Percentiles rank a stretch among this genome's conserved stretches.
phyloP scores from a whole-genome alignment of 176 grass and related monocot species.

The Eragrostis nindensis region DNA sequence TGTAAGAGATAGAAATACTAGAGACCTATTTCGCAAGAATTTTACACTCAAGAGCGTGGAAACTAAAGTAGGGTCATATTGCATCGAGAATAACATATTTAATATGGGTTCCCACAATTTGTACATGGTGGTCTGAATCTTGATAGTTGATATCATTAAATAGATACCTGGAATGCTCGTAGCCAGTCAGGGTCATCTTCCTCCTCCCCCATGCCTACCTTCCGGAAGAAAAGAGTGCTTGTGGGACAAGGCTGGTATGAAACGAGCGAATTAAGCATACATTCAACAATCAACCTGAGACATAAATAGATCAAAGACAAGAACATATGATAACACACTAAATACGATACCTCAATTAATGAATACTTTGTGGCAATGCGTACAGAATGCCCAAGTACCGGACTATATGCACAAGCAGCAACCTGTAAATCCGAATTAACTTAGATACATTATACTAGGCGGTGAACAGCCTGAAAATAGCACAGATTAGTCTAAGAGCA shows the following conservation, averaged over 20 bases:
- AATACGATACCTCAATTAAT: neutral
- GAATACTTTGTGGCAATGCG: neutral
- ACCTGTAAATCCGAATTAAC: neutral
- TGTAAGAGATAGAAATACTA: neutral
- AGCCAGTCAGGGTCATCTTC: conserved; percentile 55
- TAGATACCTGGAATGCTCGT: conserved; percentile 48
- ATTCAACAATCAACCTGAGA: neutral
- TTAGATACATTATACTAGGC: neutral
- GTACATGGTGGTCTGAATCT: neutral
- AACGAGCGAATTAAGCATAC: neutral
- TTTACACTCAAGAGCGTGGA: neutral
- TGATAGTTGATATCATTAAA: neutral
- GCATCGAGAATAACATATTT: neutral
- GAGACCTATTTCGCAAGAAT: neutral
- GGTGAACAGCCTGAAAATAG: neutral
- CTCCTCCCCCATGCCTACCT: conserved; percentile 40
- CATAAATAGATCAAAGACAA: neutral
- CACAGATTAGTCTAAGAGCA: neutral
- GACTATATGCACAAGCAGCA: neutral
- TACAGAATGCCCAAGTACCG: neutral
- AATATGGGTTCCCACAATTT: neutral
- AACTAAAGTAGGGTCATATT: neutral
- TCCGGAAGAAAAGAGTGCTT: neutral
- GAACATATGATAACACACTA: neutral
- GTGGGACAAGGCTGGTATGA: neutral